These are phyloP conservation scores for Gossypioides kirkii DNA, from an alignment of 345 rosid genomes.

Conservation along the genomic window DNA sequence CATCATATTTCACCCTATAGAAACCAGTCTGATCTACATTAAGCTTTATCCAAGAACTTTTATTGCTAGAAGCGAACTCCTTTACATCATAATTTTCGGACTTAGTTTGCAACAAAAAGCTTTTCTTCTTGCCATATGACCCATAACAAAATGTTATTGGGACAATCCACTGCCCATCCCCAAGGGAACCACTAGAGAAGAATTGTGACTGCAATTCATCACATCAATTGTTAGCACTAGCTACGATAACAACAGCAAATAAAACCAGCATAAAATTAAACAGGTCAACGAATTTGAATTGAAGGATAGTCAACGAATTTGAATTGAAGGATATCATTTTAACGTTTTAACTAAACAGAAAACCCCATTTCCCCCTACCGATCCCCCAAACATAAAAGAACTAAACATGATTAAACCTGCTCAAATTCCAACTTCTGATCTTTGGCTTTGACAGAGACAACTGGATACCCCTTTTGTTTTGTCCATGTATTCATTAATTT, in stretches of 20 bases:
- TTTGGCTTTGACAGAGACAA: slow-evolving; percentile 60
- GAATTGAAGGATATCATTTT: background rate
- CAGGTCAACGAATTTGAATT: background rate
- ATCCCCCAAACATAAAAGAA: background rate
- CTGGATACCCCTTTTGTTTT: slow-evolving; percentile 85
- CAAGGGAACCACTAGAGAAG: slow-evolving; percentile 69
- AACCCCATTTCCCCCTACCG: background rate
- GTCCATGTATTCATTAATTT: slow-evolving; percentile 95
- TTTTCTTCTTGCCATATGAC: slow-evolving; percentile 63
- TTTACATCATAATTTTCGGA: slow-evolving; percentile 43
- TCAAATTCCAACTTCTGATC: slow-evolving; percentile 78
- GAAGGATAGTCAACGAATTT: background rate
- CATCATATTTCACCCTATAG: slow-evolving; percentile 88
- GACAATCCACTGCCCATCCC: slow-evolving; percentile 96
- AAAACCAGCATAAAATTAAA: background rate
- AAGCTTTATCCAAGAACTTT: slow-evolving; percentile 64
- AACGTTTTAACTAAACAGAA: background rate
- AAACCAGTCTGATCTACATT: slow-evolving; percentile 87
- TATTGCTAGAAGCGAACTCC: slow-evolving; percentile 26
- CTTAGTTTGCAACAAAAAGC: slow-evolving; percentile 64
- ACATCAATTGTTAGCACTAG: slow-evolving; percentile 17
- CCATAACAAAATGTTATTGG: slow-evolving; percentile 80
- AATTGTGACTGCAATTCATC: slow-evolving; percentile 67
- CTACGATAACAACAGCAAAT: slow-evolving; percentile 11
- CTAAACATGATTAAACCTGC: slow-evolving; percentile 48